Evolutionary conservation across 257 asterid genomes (phyloP), one percentile per base, ranked within the genome.

Genomic region (Lycium ferocissimum): DNA sequence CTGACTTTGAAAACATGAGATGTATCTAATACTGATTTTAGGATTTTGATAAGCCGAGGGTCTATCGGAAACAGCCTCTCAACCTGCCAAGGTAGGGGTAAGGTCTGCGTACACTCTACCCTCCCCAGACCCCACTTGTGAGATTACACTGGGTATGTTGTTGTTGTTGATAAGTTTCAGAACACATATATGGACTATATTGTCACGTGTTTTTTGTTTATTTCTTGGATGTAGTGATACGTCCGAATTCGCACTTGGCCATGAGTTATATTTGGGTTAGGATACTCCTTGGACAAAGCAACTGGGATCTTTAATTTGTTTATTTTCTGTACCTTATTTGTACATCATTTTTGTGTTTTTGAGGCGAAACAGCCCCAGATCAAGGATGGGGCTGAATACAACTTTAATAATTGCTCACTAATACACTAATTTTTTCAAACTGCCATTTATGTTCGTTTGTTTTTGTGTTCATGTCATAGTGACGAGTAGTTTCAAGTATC

Each of bases 271-370:
- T 33, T 78, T 51, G 15, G 47, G 15, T 76, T 76, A 76, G 82
- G 26, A 26, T 76, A 78, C 63, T 53, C 22, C 20, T 78, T 7
- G 82, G 47, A 26, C 62, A 53, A 78, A 78, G 65, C 82, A 51
- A 65, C 14, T 76, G 20, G 49, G 82, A 33, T 76, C 82, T 51
- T 26, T 76, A 53, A 76, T 53, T 53, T 53, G 65, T 51, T 75
- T 75, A 40, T 75, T 49, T 20, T 49, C 13, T 49, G 61, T 49
- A 7, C 59, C 58, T 75, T 51, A 51, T 76, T 33, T 49, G 47
- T 76, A 76, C 47, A 17, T 76, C 47, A 26, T 78, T 78, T 51
- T 78, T 9, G 22, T 53, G 65, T 26, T 78, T 49, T 75, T 75
- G 62, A 22, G 62, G 43, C 45, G 59, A 75, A 75, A 75, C 22